Evolutionary conservation across 176 grass and related monocot genomes (phyloP), one percentile per base, ranked within the genome.

Genomic region (Poa annua): DNA sequence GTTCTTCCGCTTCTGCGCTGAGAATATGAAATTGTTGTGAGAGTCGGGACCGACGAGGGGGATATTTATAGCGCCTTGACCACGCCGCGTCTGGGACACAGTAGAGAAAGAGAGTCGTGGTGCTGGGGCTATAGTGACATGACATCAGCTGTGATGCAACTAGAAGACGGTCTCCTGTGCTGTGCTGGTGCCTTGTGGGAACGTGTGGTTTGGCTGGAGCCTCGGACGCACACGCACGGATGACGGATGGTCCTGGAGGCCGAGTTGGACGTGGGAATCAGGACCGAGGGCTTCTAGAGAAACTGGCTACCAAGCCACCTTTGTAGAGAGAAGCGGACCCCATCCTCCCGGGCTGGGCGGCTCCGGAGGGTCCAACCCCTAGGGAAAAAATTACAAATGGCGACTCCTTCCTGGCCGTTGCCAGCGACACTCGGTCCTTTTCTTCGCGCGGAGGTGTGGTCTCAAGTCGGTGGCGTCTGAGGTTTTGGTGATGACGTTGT

Each of bases 61-160:
- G 16, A 9, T 66, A 66, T 66, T 66, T 66, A 19, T 66, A 36
- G 61, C 14, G 61, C 61, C 34, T 65, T 65, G 61, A 65, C 61
- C 61, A 65, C n/a, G n/a, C n/a, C 8, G 51, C 19, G 59, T 6
- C 35, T 36, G 35, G 29, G n/a, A n/a, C n/a, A n/a, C n/a, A n/a
- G n/a, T n/a, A n/a, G n/a, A n/a, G n/a, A n/a, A n/a, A n/a, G n/a
- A n/a, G 38, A 39, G 38, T 39, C 6, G 39, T 7, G 39, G 39
- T 41, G 39, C 39, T 41, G 39, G 39, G 0, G 39, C 39, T 9
- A 7, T n/a, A n/a, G n/a, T n/a, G n/a, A n/a, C n/a, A 29, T 64
- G 61, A 17, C 14, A 34, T 66, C 32, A 66, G 32, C 32, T 35
- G 32, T 66, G 32, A 63, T 60, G 56, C 29, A 59, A 24, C 21